Conservation (phyloP, 2,329 filamentous ascomycete genomes). For the Aspergillus quadrilineatus region DNA sequence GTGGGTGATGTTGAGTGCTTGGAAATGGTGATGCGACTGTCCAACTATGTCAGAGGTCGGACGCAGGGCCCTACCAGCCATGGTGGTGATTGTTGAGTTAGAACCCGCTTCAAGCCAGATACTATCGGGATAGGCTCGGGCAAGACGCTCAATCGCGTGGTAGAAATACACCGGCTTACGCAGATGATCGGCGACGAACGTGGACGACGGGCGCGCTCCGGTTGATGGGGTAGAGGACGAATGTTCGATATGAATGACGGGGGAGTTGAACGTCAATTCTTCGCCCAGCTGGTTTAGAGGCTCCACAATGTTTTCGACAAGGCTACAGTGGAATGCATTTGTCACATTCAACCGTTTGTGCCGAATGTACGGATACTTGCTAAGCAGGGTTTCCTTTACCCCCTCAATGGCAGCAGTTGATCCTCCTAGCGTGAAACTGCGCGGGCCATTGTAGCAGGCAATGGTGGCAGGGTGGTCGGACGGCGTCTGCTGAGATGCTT, state of each 20-base stretch:
- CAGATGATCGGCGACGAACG: slow-evolving; percentile 34
- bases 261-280: slow-evolving; percentile 32
- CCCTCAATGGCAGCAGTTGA: slow-evolving; percentile 32
- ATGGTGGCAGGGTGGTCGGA: slow-evolving; percentile 27
- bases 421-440: slow-evolving; percentile 47
- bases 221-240: slow-evolving; percentile 16
- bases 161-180: slow-evolving; percentile 49
- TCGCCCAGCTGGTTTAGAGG: slow-evolving; percentile 21
- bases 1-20: slow-evolving; percentile 18
- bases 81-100: slow-evolving; percentile 29
- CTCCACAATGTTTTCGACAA: slow-evolving; percentile 39
- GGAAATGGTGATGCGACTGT: slow-evolving; percentile 11
- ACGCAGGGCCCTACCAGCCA: slow-evolving; percentile 31
- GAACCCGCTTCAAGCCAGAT: slow-evolving; percentile 48
- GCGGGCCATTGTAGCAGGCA: slow-evolving; percentile 51
- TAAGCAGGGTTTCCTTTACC: slow-evolving; percentile 3
- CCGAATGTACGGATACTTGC: slow-evolving; percentile 19
- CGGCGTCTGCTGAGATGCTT: slow-evolving; percentile 21
- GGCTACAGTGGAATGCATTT: slow-evolving; percentile 50
- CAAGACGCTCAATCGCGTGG: slow-evolving; percentile 44
- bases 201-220: slow-evolving; percentile 19
- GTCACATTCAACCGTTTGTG: slow-evolving; percentile 46
- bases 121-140: slow-evolving; percentile 24
- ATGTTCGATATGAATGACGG: slow-evolving; percentile 30
- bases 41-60: not conserved